Conservation (phyloP, 169 alveolate species). For the Besnoitia besnoiti region DNA sequence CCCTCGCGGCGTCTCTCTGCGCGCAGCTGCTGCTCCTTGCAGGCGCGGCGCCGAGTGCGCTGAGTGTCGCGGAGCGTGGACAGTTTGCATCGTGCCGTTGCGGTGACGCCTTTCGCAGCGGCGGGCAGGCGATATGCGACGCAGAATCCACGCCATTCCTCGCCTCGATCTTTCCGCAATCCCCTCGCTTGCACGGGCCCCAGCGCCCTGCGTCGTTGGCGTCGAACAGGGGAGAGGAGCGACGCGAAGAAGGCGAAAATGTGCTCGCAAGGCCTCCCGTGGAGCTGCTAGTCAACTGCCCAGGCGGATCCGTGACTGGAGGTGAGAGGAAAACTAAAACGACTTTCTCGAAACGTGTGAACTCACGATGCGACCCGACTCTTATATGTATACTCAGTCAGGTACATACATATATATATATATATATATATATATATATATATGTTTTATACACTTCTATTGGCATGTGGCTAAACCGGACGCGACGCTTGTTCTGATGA, state of each 20-base stretch:
- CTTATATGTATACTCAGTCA: neutral
- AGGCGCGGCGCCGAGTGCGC: neutral
- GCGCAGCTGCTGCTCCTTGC: neutral
- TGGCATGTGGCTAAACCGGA: no score
- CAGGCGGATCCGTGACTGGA: constrained; percentile 35
- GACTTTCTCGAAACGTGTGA: neutral
- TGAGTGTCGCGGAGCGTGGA: neutral
- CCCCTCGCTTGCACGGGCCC: no score
- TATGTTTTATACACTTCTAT: neutral
- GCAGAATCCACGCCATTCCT: neutral
- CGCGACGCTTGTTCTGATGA: no score
- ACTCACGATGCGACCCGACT: no score
- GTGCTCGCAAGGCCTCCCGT: neutral
- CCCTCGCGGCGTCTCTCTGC: neutral
- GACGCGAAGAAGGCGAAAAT: neutral
- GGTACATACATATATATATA: no score
- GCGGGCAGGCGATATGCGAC: neutral
- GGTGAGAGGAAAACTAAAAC: neutral
- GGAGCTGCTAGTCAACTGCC: neutral
- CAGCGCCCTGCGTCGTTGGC: no score
- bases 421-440: no score
- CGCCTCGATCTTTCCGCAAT: neutral
- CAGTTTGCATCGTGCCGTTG: neutral
- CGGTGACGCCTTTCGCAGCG: neutral
- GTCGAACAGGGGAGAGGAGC: no score